Base-by-base conservation (phyloP, 257 asterid genomes). In the Solanum habrochaites region DNA sequence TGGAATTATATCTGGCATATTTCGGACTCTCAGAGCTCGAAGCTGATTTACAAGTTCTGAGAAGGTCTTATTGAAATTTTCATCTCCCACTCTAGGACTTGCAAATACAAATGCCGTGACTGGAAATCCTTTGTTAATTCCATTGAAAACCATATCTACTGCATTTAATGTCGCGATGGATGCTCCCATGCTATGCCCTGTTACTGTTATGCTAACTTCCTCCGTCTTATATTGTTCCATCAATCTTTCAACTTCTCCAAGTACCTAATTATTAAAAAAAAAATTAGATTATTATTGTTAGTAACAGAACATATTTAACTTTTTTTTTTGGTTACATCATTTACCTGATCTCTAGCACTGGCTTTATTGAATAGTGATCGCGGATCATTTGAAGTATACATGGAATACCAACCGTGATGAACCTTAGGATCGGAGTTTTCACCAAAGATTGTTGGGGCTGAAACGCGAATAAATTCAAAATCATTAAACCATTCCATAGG, bases 171-270 rank as follows among this genome's bases (percentile, higher is more conserved):
- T 88, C 23, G 94, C 86, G 42, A 93, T 86, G 29, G 97, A 91
- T 15, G 91, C 95, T 11, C 97, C 98, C 87, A 94, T 82, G 71
- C 95, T 93, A 86, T 93, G 95, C 29, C 97, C 97, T 13, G 94
- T 56, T 82, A 93, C 56, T 1, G 96, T 93, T 83, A 93, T 92
- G 92, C 96, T 93, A 42, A 91, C 72, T 25, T 93, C 93, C 87
- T 93, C 97, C 4, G 85, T 47, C 83, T 90, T 88, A 88, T 85
- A 92, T 66, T 71, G 16, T 6, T 89, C 90, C 8, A 94, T 82
- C 27, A 82, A 85, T 56, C 69, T 84, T 78, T 58, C 60, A 32
- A 93, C 91, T 77, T 90, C 94, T 16, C 77, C 16, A 18, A 93
- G 88, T 52, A 93, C 73, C 73, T 67, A 62, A 62, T 23, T 62